Evolutionary conservation across 1,139 yeast species (phyloP), one percentile per base, ranked within the genome.

Genomic region (Zygosaccharomyces sapae): DNA sequence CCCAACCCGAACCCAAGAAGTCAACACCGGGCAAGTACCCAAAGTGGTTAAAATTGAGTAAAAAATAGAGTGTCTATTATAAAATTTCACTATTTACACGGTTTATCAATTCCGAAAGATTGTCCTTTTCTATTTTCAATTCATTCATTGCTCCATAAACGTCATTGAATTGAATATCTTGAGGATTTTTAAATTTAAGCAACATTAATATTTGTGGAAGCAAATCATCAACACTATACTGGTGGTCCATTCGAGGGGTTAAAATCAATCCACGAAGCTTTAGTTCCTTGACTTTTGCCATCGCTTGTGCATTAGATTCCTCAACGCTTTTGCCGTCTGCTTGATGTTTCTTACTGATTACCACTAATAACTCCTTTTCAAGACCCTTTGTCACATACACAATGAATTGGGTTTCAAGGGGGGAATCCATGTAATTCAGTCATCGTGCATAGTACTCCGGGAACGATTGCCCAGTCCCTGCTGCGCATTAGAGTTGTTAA

Each of bases 31-130:
- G 58, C 30, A 63, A 61, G 38, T 50, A 66, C 8, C 72, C 73
- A 16, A 69, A 67, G 48, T 69, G 73, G 71, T 51, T 70, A 39
- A 68, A 64, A 44, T 45, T 69, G 22, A 63, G 70, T 19, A 70
- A 68, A 45, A 68, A 67, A 52, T 67, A 53, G 50, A 33, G 16
- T 10, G 12, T 16, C 16, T 16, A 19, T 24, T 35, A 38, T 16
- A 38, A 12, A 25, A 41, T 31, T 25, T 13, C 33, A 25, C 39
- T 35, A 43, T 38, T 45, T 41, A 46, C 47, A 36, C 25, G 45
- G 9, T 38, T 24, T n/a, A 46, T 41, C 18, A 41, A 38, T 30
- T 38, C 38, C 25, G 38, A 34, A 3, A 47, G 27, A 6, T 33
- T 30, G 5, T 31, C 33, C 29, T 38, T 39, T 16, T 38, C 46